A percentile compares a stretch with the other conserved stretches of the same genome.
Evolutionary conservation across 257 asterid species (phyloP).

Genomic region (Primulina huaijiensis): DNA sequence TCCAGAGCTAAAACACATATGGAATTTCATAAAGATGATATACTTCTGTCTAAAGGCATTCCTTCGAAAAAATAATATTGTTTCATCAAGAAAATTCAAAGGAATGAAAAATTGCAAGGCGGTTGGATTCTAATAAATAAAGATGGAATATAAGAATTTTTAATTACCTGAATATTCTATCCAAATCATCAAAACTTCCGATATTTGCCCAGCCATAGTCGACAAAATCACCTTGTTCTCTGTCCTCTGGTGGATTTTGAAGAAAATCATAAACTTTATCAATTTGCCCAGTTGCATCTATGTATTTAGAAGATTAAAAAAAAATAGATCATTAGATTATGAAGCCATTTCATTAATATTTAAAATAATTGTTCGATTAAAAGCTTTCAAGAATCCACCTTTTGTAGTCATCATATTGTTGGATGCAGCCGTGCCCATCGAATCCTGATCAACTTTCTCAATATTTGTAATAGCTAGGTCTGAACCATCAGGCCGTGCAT

Average conservation of each 20-base stretch:
- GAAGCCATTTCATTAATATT: slow-evolving; percentile 17
- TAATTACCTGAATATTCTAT: slow-evolving; percentile 79
- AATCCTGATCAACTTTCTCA: slow-evolving; percentile 37
- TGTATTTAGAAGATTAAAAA: slow-evolving; percentile 25
- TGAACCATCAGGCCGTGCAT: slow-evolving; percentile 39
- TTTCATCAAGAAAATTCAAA: background rate
- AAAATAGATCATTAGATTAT: slow-evolving; percentile 7
- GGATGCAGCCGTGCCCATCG: slow-evolving; percentile 33
- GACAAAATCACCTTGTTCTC: slow-evolving; percentile 64
- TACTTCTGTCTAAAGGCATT: too few species aligned
- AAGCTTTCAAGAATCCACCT: slow-evolving; percentile 33
- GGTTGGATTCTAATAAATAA: background rate
- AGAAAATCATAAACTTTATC: slow-evolving; percentile 50
- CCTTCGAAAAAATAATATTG: background rate
- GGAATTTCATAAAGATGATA: too few species aligned
- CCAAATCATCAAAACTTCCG: slow-evolving; percentile 93
- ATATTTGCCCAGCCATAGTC: slow-evolving; percentile 86
- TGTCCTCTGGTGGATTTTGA: slow-evolving; percentile 51
- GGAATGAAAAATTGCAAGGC: background rate
- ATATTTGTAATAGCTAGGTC: slow-evolving; percentile 39
- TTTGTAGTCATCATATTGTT: slow-evolving; percentile 33
- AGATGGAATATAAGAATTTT: slow-evolving; percentile 20
- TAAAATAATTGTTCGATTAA: background rate
- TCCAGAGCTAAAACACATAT: too few species aligned
- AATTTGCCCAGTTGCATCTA: slow-evolving; percentile 43